A percentile compares a stretch with the other conserved stretches of the same genome.
Conservation (phyloP, 202 grass and related monocot species). For the Dendrocalamus latiflorus region DNA sequence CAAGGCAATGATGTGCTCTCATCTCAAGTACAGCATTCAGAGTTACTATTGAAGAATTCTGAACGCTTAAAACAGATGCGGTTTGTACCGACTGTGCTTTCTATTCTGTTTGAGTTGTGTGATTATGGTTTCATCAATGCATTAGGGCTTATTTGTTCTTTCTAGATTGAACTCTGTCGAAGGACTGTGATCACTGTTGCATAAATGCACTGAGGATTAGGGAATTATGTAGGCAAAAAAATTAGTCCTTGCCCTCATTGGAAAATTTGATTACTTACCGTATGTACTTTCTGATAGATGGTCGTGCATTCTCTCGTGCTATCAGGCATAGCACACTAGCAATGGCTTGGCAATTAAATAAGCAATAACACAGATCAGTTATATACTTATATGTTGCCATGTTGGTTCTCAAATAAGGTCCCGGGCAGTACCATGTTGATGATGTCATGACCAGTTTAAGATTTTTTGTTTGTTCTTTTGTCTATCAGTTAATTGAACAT, state of each 20-base stretch:
- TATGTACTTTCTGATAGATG: constrained; percentile 3
- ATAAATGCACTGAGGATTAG: not conserved
- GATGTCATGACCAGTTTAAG: not conserved
- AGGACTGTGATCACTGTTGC: not conserved
- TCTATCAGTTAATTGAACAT: not conserved
- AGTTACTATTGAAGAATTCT: constrained; percentile 23
- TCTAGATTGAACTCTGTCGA: not conserved
- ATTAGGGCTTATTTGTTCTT: not conserved
- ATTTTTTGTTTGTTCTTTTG: not conserved
- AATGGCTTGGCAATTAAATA: not conserved
- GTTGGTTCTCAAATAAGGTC: not conserved
- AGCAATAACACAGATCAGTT: not conserved
- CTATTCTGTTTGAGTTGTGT: not conserved
- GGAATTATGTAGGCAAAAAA: not conserved
- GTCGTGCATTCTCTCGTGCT: not conserved
- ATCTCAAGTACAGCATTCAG: constrained; percentile 34
- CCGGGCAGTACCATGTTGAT: not conserved
- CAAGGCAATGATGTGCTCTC: constrained; percentile 1
- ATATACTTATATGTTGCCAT: not conserved
- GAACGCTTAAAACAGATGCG: constrained; percentile 48
- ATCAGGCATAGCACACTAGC: not conserved
- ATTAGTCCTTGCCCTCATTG: not conserved
- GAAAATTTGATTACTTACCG: not conserved
- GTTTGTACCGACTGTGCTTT: constrained; percentile 11
- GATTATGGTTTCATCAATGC: not conserved